Conservation (phyloP, 768 basidiomycete genomes). For the Rhodotorula toruloides region DNA sequence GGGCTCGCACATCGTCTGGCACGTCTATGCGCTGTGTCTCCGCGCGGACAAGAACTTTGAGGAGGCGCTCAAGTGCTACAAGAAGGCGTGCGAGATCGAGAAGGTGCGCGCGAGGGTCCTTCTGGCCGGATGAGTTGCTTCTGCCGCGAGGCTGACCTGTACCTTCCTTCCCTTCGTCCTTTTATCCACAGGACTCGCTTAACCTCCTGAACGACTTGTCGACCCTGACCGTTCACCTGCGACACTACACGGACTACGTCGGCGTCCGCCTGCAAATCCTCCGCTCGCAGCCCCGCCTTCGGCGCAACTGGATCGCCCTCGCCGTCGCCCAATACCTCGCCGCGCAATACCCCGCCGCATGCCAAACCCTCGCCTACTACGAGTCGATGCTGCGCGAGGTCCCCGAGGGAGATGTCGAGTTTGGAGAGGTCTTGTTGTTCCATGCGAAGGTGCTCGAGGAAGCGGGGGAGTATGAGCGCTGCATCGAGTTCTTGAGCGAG, state of each 20-base stretch:
- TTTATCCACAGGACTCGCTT: slow-evolving; percentile 74
- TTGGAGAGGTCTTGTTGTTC: slow-evolving; percentile 75
- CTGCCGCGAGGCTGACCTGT: too few relatives aligned
- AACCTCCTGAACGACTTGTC: slow-evolving; percentile 89
- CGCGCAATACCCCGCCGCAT: slow-evolving; percentile 65
- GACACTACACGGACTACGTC: slow-evolving; percentile 69
- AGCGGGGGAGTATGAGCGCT: slow-evolving; percentile 49
- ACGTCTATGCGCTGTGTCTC: slow-evolving; percentile 91
- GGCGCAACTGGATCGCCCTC: slow-evolving; percentile 82
- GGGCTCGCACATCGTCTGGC: slow-evolving; percentile 85
- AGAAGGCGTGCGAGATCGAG: slow-evolving; percentile 80
- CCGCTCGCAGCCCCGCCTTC: slow-evolving; percentile 69
- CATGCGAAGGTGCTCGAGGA: slow-evolving; percentile 70
- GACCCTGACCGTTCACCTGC: slow-evolving; percentile 78
- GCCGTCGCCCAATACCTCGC: slow-evolving; percentile 84
- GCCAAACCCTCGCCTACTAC: slow-evolving; percentile 67
- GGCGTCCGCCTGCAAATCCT: slow-evolving; percentile 78
- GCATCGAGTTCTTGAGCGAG: slow-evolving; percentile 45
- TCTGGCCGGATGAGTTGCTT: too few relatives aligned
- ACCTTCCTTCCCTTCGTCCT: neutral
- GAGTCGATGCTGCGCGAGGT: slow-evolving; percentile 58
- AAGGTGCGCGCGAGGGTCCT: too few relatives aligned
- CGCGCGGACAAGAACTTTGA: slow-evolving; percentile 92
- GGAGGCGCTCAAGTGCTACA: slow-evolving; percentile 87
- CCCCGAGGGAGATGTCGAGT: slow-evolving; percentile 71